A percentile compares a stretch with the other conserved stretches of the same genome.
These are phyloP conservation scores for Saturnispora quitensis DNA, from an alignment of 805 yeast genomes.

Conservation along the genomic window DNA sequence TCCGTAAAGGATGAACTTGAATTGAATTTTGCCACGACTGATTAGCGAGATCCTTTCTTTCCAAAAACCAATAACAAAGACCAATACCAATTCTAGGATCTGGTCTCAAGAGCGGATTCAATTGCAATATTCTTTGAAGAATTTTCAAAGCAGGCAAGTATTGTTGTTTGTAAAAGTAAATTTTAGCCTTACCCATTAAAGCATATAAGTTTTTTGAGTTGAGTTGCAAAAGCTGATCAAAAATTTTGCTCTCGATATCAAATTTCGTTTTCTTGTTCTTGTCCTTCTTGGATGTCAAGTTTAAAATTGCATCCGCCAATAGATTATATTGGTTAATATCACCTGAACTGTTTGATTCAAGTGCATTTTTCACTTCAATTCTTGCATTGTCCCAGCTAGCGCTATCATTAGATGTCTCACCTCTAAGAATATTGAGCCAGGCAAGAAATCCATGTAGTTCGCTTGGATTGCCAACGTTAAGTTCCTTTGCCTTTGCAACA, in stretches of 20 bases:
- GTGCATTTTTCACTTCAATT: constrained; percentile 35
- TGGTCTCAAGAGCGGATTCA: constrained; percentile 72
- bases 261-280: constrained; percentile 48
- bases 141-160: constrained; percentile 65
- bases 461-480: constrained; percentile 35
- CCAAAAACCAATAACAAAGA: constrained; percentile 82
- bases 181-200: constrained; percentile 74
- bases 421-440: constrained; percentile 58
- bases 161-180: constrained; percentile 62
- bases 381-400: constrained; percentile 22
- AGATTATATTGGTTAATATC: constrained; percentile 39
- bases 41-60: constrained; percentile 67
- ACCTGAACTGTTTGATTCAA: constrained; percentile 28
- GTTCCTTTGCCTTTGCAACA: constrained; percentile 47
- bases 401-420: constrained; percentile 22
- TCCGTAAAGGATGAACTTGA: constrained; percentile 47
- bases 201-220: constrained; percentile 66
- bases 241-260: constrained; percentile 62
- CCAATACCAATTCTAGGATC: constrained; percentile 96
- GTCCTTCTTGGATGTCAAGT: constrained; percentile 58
- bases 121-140: constrained; percentile 72
- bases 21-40: constrained; percentile 76
- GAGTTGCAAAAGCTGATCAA: constrained; percentile 49
- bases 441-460: constrained; percentile 54
- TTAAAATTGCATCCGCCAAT: constrained; percentile 58